These are phyloP conservation scores for Trichosanthes truncata DNA, from an alignment of 306 rosid species.

Conservation along the genomic window DNA sequence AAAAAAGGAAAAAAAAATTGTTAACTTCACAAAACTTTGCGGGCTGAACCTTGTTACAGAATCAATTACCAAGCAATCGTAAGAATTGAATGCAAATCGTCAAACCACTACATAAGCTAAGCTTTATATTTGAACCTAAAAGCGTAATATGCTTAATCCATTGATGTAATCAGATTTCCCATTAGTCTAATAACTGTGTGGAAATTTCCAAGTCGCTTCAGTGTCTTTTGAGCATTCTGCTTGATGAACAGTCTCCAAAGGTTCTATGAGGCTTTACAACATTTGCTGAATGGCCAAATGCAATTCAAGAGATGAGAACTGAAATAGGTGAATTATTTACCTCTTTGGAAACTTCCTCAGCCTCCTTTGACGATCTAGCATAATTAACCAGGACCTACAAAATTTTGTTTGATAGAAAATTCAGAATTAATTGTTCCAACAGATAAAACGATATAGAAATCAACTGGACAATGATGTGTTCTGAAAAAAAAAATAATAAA, in stretches of 20 bases:
- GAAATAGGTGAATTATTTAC: slow-evolving; percentile 20
- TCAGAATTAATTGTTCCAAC: background rate
- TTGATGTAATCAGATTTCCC: background rate
- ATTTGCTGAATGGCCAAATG: background rate
- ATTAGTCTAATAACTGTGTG: background rate
- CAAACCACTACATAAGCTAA: background rate
- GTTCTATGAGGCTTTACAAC: background rate
- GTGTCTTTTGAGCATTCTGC: background rate
- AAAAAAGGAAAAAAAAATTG: background rate
- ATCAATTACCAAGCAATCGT: background rate
- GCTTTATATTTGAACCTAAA: background rate
- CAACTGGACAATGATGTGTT: background rate
- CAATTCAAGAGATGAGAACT: background rate
- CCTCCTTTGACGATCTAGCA: slow-evolving; percentile 91
- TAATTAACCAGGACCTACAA: slow-evolving; percentile 80
- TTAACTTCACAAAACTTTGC: background rate
- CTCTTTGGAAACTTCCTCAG: slow-evolving; percentile 88
- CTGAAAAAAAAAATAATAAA: background rate
- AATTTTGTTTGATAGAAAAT: slow-evolving; percentile 7
- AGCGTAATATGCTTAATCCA: background rate
- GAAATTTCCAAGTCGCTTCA: background rate
- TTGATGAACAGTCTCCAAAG: background rate
- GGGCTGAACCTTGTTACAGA: background rate
- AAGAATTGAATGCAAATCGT: background rate
- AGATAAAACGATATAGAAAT: background rate